Evolutionary conservation across 176 grass and related monocot species (phyloP), one percentile per base, ranked within the genome.

Genomic region (Bonia amplexicaulis): DNA sequence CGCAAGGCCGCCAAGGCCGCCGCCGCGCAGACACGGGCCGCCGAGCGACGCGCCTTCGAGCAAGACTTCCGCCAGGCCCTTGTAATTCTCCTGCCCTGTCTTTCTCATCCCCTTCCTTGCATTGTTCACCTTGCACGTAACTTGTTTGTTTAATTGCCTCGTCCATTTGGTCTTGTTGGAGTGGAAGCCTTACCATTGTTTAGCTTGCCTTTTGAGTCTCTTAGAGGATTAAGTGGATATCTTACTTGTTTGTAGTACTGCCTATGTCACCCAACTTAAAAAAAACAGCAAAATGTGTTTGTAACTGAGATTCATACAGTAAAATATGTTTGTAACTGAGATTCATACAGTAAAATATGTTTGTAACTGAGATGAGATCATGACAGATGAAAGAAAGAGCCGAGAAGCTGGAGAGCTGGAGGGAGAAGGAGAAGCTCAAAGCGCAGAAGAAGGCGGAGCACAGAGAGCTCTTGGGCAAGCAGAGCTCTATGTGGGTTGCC

Each of bases 321-420:
- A 62, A 78, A 45, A 72, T 78, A 9, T 40, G 8, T 12, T 44
- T 75, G 23, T 86, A 86, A 77, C 23, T 2, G 45, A 53, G 71
- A 70, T 79, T 26, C 48, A 33, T 9, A 44, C 12, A 27, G 27
- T 5, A 62, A 78, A 45, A 72, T 78, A 9, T 40, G 8, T 12
- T 44, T 75, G 23, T 86, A 86, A 77, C 23, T 2, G 19, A 66
- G 65, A 54, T 78, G 46, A 40, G 7, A 40, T 82, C 12, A 69
- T 84, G 12, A 53, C 87, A 98, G 93, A 92, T 94, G 85, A 92
- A 93, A 89, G 93, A 98, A 94, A 94, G 93, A 94, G 58, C 88
- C 33, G 77, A 92, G 77, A 98, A 94, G 78, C 53, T 98, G 74
- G 93, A 94, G 85, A 89, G 74, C 64, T 96, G 91, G 93, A 90